Base-by-base conservation (phyloP, 139 green algal species). In the Zygnema cylindricum region DNA sequence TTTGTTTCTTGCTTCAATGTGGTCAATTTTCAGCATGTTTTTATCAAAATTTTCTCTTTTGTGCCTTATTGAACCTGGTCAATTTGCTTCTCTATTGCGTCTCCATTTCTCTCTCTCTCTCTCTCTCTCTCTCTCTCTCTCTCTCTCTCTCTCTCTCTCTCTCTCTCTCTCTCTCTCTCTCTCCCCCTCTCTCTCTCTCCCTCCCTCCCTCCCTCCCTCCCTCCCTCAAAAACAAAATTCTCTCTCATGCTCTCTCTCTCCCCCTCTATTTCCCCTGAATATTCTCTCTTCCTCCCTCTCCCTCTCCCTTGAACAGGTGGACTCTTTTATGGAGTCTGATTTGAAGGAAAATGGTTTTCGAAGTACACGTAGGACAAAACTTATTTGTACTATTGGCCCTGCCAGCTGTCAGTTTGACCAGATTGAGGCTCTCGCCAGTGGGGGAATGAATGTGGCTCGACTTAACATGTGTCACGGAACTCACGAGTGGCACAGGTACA, bases 381-480 rank as follows among this genome's bases (percentile, higher is more conserved):
- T 96, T 39, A 90, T 95, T 35, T 94, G 86, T 76, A 94, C 93
- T 7, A 77, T 96, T 16, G 94, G 94, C n/a, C 93, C 93, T 22
- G 63, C 87, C 0, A 91, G 43, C 43, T 55, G 87, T 16, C 78
- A 39, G 76, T 71, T 88, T 30, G 91, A 92, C 41, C 86, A 89
- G 75, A 36, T 93, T 86, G 86, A 92, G 86, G 57, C 42, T 81
- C 57, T 96, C 83, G 81, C 96, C 30, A 69, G 86, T 1, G 92
- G 89, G 2, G 94, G 94, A 39, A 94, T 95, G 91, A 92, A 95
- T 88, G 90, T 95, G 16, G 93, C 92, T 25, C 88, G 95, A 36
- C 93, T 97, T 87, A 96, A 97, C 86, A 93, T 95, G 79, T 93
- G 84, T 33, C 95, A 97, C 78, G 92, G 90, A 69, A 94, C 82